phyloP scores from a whole-genome alignment of 805 yeast genomes.

The Ogataea allantospora region DNA sequence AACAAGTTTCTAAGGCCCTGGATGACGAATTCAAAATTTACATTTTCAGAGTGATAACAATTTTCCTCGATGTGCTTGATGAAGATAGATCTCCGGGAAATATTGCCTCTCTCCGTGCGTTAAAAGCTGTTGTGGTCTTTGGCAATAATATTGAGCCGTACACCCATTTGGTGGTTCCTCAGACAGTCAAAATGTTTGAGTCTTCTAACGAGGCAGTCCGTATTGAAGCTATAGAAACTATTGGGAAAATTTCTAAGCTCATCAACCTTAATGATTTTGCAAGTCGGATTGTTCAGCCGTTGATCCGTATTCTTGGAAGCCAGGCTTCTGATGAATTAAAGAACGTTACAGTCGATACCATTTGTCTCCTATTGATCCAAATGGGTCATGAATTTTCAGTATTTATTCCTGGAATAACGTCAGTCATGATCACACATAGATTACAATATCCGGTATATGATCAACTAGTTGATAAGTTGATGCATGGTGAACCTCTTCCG shows the following conservation, averaged over 20 bases:
- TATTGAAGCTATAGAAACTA: conserved; percentile 72
- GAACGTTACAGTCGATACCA: conserved; percentile 68
- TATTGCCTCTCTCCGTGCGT: conserved; percentile 65
- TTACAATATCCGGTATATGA: conserved; percentile 76
- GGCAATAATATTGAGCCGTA: conserved; percentile 89
- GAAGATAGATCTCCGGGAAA: conserved; percentile 62
- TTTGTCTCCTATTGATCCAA: conserved; percentile 75
- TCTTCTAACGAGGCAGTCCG: conserved; percentile 59
- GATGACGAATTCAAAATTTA: conserved; percentile 91
- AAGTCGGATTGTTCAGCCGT: conserved; percentile 83
- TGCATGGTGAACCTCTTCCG: conserved; percentile 86
- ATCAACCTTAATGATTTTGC: conserved; percentile 83
- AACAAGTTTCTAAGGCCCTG: conserved; percentile 78
- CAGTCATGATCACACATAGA: conserved; percentile 57
- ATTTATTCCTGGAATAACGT: conserved; percentile 79
- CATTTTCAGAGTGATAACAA: conserved; percentile 72
- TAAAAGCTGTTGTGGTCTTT: conserved; percentile 80
- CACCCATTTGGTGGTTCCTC: conserved; percentile 83
- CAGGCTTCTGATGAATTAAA: conserved; percentile 52
- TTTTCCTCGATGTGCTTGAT: conserved; percentile 73
- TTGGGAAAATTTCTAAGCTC: conserved; percentile 75
- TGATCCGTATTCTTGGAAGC: conserved; percentile 60
- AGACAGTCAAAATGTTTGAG: conserved; percentile 78
- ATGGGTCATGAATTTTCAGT: conserved; percentile 82
- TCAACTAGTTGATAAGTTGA: conserved; percentile 70